Percentiles rank a stretch among this genome's conserved stretches.
Conservation (phyloP, 148 eudicot species). For the Silene uniflora region DNA sequence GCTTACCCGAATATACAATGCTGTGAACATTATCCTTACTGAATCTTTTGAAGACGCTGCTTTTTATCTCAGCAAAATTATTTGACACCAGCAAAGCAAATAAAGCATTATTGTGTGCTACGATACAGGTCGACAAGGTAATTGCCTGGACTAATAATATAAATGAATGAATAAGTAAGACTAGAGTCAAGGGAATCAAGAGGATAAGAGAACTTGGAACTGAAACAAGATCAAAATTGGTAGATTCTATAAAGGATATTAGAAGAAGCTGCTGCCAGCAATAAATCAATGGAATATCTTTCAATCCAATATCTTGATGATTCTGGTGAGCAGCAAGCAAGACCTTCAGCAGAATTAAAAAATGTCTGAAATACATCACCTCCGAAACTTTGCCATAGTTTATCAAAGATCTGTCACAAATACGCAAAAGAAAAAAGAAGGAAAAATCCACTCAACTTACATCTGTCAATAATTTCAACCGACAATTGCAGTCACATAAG, state of each 20-base stretch:
- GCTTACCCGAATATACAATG: slow-evolving; percentile 80
- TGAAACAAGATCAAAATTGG: slow-evolving; percentile 10
- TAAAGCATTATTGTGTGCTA: slow-evolving; percentile 93
- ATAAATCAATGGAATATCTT: slow-evolving; percentile 69
- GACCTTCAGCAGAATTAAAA: slow-evolving; percentile 79
- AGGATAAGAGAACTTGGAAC: slow-evolving; percentile 7
- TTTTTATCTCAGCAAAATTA: slow-evolving; percentile 93
- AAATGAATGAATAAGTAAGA: slow-evolving; percentile 85
- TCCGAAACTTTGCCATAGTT: slow-evolving; percentile 87
- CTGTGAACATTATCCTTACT: slow-evolving; percentile 92
- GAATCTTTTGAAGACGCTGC: slow-evolving; percentile 93
- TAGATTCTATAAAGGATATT: slow-evolving; percentile 60
- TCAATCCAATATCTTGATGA: slow-evolving; percentile 51
- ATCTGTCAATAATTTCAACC: slow-evolving; percentile 4
- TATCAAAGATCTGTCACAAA: slow-evolving; percentile 83
- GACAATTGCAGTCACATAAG: slow-evolving; percentile 2
- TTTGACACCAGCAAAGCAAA: slow-evolving; percentile 88
- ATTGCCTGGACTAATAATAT: slow-evolving; percentile 92
- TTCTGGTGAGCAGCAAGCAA: slow-evolving; percentile 67
- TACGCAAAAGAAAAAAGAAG: background rate
- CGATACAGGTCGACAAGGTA: slow-evolving; percentile 94
- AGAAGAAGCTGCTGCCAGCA: slow-evolving; percentile 66
- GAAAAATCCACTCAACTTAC: background rate
- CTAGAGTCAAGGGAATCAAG: slow-evolving; percentile 58
- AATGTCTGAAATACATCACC: slow-evolving; percentile 89